Evolutionary conservation across 2,329 filamentous ascomycete species (phyloP).

Genomic region (Xylariaceae sp.): DNA sequence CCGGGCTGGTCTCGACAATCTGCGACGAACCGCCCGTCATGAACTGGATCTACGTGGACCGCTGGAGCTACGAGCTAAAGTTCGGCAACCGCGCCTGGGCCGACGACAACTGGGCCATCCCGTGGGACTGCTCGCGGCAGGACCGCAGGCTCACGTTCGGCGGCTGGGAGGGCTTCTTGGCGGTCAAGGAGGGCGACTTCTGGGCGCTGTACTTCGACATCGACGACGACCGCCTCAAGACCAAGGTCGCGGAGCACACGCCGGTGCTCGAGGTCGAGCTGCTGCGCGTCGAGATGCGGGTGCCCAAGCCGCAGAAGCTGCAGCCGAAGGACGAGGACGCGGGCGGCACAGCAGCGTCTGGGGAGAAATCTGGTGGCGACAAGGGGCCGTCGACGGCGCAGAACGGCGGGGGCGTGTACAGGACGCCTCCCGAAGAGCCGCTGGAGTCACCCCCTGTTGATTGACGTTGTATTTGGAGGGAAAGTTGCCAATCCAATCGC

Average conservation of each 20-base stretch:
- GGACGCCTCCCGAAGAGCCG: constrained; percentile 10
- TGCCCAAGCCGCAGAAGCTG: constrained; percentile 15
- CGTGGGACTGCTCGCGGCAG: constrained; percentile 48
- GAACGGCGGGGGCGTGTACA: constrained; percentile 2
- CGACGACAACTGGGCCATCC: constrained; percentile 42
- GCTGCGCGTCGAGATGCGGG: constrained; percentile 44
- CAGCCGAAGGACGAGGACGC: constrained; percentile 9
- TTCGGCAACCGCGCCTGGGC: constrained; percentile 42
- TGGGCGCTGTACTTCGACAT: constrained; percentile 47
- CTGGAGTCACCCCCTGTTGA: constrained; percentile 28
- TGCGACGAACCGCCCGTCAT: constrained; percentile 45
- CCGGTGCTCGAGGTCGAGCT: constrained; percentile 53
- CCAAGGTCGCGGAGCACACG: constrained; percentile 42
- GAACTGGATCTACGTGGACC: constrained; percentile 48
- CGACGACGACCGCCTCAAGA: constrained; percentile 42
- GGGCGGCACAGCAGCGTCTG: constrained; percentile 11
- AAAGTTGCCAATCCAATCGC: not conserved
- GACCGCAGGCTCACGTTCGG: constrained; percentile 46
- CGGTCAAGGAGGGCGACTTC: constrained; percentile 43
- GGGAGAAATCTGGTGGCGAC: not conserved
- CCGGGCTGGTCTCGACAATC: constrained; percentile 46
- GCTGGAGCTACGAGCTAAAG: constrained; percentile 41
- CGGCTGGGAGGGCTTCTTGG: constrained; percentile 48
- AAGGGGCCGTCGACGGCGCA: constrained; percentile 10
- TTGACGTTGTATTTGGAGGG: constrained; percentile 2